Conservation (phyloP, 2,329 filamentous ascomycete species). For the Fusarium papillatum region DNA sequence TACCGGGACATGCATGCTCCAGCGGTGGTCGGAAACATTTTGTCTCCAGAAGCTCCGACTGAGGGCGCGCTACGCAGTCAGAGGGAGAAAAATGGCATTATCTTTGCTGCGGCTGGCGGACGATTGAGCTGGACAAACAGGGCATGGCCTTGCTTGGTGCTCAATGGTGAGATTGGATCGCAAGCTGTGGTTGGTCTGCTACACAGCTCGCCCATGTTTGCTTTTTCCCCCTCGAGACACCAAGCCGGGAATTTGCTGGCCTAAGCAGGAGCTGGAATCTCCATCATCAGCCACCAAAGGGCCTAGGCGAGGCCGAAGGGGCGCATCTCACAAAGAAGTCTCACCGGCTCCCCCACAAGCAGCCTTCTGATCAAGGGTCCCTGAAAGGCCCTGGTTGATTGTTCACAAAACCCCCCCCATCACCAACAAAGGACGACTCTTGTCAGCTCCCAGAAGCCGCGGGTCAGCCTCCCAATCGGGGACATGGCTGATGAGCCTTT, state of each 20-base stretch:
- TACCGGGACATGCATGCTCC: constrained; percentile 21
- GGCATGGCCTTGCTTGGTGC: constrained; percentile 34
- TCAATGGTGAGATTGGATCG: constrained; percentile 24
- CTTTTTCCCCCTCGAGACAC: constrained; percentile 38
- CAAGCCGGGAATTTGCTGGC: constrained; percentile 23
- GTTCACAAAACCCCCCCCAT: constrained; percentile 9
- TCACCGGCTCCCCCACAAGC: constrained; percentile 6
- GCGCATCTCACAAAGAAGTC: background rate
- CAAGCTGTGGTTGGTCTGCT: constrained; percentile 32
- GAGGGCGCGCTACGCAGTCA: background rate
- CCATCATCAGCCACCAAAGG: constrained; percentile 28
- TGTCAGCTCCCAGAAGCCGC: constrained; percentile 18
- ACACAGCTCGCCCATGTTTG: constrained; percentile 34
- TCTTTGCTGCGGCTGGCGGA: constrained; percentile 24
- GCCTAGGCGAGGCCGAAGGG: constrained; percentile 31
- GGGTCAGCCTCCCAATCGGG: constrained; percentile 21
- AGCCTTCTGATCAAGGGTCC: background rate
- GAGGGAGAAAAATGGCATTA: constrained; percentile 19
- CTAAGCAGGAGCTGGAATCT: constrained; percentile 30
- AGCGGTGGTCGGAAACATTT: constrained; percentile 13
- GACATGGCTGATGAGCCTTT: constrained; percentile 24
- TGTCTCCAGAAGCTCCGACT: constrained; percentile 10
- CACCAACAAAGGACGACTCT: constrained; percentile 10
- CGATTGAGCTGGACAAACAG: constrained; percentile 36
- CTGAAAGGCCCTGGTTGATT: constrained; percentile 6